A percentile compares a stretch with the other conserved stretches of the same genome.
phyloP scores from a whole-genome alignment of 2,329 filamentous ascomycete genomes.

The Claviceps maximensis region DNA sequence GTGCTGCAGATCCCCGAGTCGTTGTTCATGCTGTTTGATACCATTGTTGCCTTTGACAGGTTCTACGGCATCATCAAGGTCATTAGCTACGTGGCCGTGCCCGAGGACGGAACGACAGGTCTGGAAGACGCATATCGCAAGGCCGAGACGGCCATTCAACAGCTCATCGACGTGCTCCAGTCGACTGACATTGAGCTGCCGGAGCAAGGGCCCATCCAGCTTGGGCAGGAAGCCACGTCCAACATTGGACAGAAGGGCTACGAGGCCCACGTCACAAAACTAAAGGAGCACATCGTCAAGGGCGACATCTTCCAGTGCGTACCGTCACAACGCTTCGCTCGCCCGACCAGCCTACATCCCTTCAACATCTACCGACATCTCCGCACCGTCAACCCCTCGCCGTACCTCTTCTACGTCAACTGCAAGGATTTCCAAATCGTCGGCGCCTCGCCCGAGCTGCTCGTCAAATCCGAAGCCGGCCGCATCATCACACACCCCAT shows the following conservation, averaged over 20 bases:
- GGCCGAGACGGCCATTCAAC: conserved; percentile 49
- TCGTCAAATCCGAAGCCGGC: conserved; percentile 80
- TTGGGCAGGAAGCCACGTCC: conserved; percentile 69
- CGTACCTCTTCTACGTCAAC: conserved; percentile 92
- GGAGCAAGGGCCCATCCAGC: conserved; percentile 56
- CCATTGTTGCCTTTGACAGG: conserved; percentile 85
- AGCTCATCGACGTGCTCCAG: conserved; percentile 59
- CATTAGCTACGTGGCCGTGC: conserved; percentile 76
- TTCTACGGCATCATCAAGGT: conserved; percentile 90
- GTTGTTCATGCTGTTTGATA: conserved; percentile 94
- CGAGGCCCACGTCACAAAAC: conserved; percentile 68
- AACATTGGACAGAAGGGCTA: conserved; percentile 87
- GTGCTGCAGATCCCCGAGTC: conserved; percentile 82
- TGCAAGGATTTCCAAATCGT: conserved; percentile 90
- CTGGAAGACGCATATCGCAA: conserved; percentile 54
- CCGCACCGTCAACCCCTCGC: conserved; percentile 92
- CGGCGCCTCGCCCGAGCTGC: conserved; percentile 84
- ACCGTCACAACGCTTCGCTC: conserved; percentile 81
- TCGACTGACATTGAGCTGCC: conserved; percentile 66
- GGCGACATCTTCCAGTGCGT: conserved; percentile 98
- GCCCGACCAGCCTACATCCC: conserved; percentile 81
- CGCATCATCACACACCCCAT: conserved; percentile 94
- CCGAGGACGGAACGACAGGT: conserved; percentile 19
- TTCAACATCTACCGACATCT: conserved; percentile 98
- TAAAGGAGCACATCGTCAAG: conserved; percentile 82